phyloP scores from a whole-genome alignment of 2,329 filamentous ascomycete genomes.

The Aspergillus calidoustus region DNA sequence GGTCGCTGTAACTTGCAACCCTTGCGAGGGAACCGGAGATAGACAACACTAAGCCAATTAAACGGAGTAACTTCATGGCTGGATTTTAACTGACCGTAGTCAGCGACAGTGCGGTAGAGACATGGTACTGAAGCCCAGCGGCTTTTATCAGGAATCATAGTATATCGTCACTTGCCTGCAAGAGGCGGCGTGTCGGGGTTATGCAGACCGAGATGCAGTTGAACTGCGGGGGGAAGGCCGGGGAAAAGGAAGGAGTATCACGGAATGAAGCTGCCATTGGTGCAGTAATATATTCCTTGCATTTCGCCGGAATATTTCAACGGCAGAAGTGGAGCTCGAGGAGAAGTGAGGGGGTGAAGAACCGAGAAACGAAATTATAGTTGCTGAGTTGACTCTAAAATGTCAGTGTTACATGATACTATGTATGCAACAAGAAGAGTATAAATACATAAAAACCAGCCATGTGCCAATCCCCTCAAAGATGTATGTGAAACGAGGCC shows the following conservation, averaged over 20 bases:
- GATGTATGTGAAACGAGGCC: not conserved
- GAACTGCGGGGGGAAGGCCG: not conserved
- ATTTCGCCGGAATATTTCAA: slow-evolving; percentile 7
- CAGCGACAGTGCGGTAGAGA: not conserved
- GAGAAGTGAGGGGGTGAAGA: slow-evolving; percentile 8
- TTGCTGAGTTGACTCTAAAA: not conserved
- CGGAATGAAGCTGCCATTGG: slow-evolving; percentile 26
- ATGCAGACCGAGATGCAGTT: slow-evolving; percentile 20
- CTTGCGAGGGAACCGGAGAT: slow-evolving; percentile 17
- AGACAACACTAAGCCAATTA: not conserved
- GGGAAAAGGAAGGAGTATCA: not conserved
- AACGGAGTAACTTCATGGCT: slow-evolving; percentile 19
- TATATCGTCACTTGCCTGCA: not conserved
- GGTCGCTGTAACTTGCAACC: slow-evolving; percentile 30
- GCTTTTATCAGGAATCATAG: not conserved
- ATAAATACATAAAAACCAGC: slow-evolving; percentile 7
- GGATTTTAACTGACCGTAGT: not conserved
- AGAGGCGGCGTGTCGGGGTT: slow-evolving; percentile 12
- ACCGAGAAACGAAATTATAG: not conserved
- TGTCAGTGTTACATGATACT: not conserved
- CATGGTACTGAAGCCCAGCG: not conserved
- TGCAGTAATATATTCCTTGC: slow-evolving; percentile 29
- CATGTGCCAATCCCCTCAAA: not conserved
- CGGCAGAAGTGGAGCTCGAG: slow-evolving; percentile 9
- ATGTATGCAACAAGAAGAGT: not conserved